These are phyloP conservation scores for Canavalia gladiata DNA, from an alignment of 306 rosid species.

Conservation along the genomic window DNA sequence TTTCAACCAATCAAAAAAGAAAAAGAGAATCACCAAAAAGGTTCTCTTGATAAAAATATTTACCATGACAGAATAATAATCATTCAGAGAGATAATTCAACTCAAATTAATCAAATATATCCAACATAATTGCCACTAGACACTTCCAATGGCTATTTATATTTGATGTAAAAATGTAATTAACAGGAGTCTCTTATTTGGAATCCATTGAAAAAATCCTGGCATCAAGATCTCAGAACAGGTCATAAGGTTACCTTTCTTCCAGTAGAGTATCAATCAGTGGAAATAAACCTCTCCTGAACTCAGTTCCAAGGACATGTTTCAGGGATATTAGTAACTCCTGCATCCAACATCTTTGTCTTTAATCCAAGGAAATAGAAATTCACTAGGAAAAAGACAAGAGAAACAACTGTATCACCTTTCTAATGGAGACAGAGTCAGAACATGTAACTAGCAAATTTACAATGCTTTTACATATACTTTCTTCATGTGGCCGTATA, in stretches of 20 bases:
- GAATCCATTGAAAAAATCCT: constrained; percentile 6
- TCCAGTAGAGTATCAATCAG: constrained; percentile 93
- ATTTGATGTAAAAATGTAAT: constrained; percentile 16
- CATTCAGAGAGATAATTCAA: not conserved
- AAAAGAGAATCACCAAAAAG: not conserved
- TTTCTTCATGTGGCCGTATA: constrained; percentile 97
- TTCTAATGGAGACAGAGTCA: constrained; percentile 97
- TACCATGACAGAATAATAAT: not conserved
- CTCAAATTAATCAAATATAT: constrained; percentile 4
- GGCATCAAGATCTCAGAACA: constrained; percentile 30
- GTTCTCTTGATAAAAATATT: constrained; percentile 18
- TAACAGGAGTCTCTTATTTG: constrained; percentile 1
- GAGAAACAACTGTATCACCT: constrained; percentile 61
- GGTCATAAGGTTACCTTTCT: constrained; percentile 74
- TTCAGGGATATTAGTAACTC: constrained; percentile 92
- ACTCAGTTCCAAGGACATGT: constrained; percentile 99
- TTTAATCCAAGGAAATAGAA: constrained; percentile 38
- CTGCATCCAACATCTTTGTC: constrained; percentile 65
- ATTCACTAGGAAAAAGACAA: constrained; percentile 14
- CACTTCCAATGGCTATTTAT: constrained; percentile 24
- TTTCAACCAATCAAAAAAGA: constrained; percentile 13
- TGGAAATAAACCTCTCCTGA: constrained; percentile 98
- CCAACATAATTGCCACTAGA: not conserved
- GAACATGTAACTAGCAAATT: constrained; percentile 98
- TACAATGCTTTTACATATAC: constrained; percentile 98